These are phyloP conservation scores for Incumbomyces delicatus DNA, from an alignment of 2,329 filamentous ascomycete genomes.

Conservation along the genomic window DNA sequence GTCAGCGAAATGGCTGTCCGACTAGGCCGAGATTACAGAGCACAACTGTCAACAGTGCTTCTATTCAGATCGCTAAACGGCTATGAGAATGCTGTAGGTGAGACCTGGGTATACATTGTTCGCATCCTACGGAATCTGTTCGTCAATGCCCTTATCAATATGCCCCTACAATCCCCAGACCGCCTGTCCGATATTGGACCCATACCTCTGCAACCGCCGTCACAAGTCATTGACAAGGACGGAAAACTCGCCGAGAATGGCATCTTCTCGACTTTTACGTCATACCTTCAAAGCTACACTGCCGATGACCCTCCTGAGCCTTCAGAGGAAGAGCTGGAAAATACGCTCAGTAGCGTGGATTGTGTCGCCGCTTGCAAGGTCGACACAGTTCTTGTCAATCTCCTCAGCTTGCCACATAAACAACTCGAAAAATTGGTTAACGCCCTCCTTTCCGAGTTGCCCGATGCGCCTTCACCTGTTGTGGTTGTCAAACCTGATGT, in stretches of 20 bases:
- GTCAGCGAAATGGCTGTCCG: conserved; percentile 96
- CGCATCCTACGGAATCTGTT: conserved; percentile 94
- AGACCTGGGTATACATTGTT: conserved; percentile 56
- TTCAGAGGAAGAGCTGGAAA: conserved; percentile 92
- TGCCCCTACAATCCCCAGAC: conserved; percentile 45
- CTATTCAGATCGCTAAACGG: conserved; percentile 84
- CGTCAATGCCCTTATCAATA: conserved; percentile 76
- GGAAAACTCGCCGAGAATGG: conserved; percentile 69
- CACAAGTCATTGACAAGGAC: conserved; percentile 83
- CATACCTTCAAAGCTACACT: conserved; percentile 96
- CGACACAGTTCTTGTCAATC: conserved; percentile 69
- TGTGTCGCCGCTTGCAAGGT: conserved; percentile 87
- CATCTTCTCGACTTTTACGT: conserved; percentile 87
- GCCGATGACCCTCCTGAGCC: conserved; percentile 96
- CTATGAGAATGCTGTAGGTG: conserved; percentile 65
- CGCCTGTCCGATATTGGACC: conserved; percentile 50
- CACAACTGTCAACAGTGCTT: conserved; percentile 88
- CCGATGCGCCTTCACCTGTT: conserved; percentile 68
- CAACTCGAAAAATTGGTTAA: conserved; percentile 56
- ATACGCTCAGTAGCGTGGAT: conserved; percentile 86
- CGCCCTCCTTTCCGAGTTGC: conserved; percentile 70
- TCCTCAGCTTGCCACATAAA: conserved; percentile 56
- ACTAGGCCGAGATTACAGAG: conserved; percentile 85
- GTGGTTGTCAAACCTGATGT: conserved; percentile 78
- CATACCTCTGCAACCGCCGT: conserved; percentile 84